A percentile compares a stretch with the other conserved stretches of the same genome.
Evolutionary conservation across 805 yeast species (phyloP).

Genomic region (Candida pini): DNA sequence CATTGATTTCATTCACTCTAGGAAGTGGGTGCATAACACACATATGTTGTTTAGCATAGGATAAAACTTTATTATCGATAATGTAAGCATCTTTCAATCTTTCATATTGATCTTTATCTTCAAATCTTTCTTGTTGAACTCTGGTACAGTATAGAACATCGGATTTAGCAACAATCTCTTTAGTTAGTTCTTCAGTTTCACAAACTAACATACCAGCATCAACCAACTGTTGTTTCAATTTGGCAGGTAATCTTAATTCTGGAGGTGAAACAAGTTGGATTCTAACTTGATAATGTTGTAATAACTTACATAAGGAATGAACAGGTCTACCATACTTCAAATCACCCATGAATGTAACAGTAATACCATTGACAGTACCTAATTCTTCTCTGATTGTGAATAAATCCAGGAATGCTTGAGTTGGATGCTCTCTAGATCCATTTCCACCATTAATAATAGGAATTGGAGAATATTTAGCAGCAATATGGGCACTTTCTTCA

Average conservation of each 20-base stretch:
- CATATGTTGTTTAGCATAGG: conserved; percentile 96
- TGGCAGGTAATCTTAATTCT: conserved; percentile 78
- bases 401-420: conserved; percentile 95
- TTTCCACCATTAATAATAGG: conserved; percentile 98
- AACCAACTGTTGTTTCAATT: conserved; percentile 59
- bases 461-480: conserved; percentile 94
- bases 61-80: conserved; percentile 86
- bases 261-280: conserved; percentile 88
- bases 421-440: conserved; percentile 97
- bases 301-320: conserved; percentile 87
- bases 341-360: conserved; percentile 98
- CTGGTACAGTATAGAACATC: conserved; percentile 98
- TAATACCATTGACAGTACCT: conserved; percentile 97
- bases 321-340: conserved; percentile 98
- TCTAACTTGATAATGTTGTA: conserved; percentile 88
- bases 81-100: conserved; percentile 86
- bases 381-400: conserved; percentile 98
- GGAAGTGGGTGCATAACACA: conserved; percentile 99
- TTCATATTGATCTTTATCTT: conserved; percentile 68
- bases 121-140: conserved; percentile 95
- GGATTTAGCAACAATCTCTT: conserved; percentile 79
- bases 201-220: conserved; percentile 62
- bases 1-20: conserved; percentile 91
- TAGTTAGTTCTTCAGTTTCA: conserved; percentile 75
- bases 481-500: conserved; percentile 85